Evolutionary conservation across 108 stramenopile species (phyloP).

Genomic region (Schizochytrium sp.): DNA sequence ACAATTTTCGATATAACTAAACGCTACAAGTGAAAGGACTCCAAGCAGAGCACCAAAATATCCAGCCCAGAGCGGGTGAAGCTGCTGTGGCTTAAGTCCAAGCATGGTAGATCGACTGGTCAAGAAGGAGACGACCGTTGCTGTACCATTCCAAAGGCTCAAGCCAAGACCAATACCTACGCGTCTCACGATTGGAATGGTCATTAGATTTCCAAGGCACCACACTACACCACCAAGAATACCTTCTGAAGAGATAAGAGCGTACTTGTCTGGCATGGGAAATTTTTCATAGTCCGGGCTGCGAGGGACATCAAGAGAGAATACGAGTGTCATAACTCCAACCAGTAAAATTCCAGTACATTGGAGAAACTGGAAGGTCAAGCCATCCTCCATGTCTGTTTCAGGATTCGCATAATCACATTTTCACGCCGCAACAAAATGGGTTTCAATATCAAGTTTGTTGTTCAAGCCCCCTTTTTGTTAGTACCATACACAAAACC

Average conservation of each 20-base stretch:
- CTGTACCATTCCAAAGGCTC: constrained; percentile 42
- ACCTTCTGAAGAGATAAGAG: constrained; percentile 43
- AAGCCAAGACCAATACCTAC: constrained; percentile 50
- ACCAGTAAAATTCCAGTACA: constrained; percentile 43
- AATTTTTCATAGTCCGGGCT: constrained; percentile 45
- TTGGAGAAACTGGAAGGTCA: constrained; percentile 51
- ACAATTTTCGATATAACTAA: not conserved
- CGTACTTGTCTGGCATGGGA: constrained; percentile 41
- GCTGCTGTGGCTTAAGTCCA: constrained; percentile 12
- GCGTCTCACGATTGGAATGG: constrained; percentile 15
- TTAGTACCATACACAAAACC: not conserved
- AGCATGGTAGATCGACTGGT: not conserved
- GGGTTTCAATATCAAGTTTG: too few relatives aligned
- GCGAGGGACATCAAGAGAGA: constrained; percentile 2
- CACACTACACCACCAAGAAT: constrained; percentile 23
- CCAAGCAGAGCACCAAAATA: constrained; percentile 49
- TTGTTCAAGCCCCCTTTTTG: not conserved
- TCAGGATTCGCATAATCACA: not conserved
- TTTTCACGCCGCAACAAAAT: not conserved
- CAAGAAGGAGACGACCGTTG: constrained; percentile 41
- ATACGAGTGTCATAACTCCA: constrained; percentile 52
- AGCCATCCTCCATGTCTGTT: constrained; percentile 56
- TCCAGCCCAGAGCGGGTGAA: constrained; percentile 22
- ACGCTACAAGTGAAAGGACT: constrained; percentile 47
- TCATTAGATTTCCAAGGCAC: constrained; percentile 55